Percentiles rank a stretch among this genome's conserved stretches.
phyloP scores from a whole-genome alignment of 2,329 filamentous ascomycete species.

The Penicillium fuscoglaucum region DNA sequence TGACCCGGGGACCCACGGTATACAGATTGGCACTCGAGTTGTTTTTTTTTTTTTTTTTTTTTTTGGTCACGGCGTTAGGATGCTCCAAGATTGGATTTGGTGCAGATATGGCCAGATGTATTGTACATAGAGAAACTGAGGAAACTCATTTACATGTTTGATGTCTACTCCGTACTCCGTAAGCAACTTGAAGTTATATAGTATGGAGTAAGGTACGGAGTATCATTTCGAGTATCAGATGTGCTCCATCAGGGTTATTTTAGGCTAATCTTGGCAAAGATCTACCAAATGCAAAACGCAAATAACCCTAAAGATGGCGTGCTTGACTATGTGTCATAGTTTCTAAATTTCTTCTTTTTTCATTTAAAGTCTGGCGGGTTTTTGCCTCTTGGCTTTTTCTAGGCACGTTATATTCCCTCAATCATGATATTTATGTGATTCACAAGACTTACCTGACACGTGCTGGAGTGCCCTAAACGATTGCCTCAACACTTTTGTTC shows the following conservation, averaged over 20 bases:
- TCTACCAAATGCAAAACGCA: neutral
- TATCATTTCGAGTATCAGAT: neutral
- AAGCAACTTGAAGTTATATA: neutral
- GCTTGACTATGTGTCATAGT: conserved; percentile 9
- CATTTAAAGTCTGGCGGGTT: neutral
- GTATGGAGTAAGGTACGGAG: neutral
- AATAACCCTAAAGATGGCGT: conserved; percentile 7
- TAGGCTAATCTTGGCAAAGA: neutral
- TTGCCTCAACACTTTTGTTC: neutral
- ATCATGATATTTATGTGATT: neutral
- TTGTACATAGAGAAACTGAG: conserved; percentile 29
- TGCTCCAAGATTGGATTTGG: conserved; percentile 5
- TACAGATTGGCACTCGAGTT: conserved; percentile 27
- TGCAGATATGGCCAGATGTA: conserved; percentile 21
- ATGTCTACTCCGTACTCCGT: neutral
- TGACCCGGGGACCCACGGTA: conserved; percentile 13
- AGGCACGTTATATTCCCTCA: neutral
- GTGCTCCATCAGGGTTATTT: neutral
- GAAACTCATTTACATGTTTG: conserved; percentile 6
- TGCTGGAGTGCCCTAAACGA: neutral
- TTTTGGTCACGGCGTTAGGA: conserved; percentile 27
- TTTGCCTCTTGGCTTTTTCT: conserved; percentile 1
- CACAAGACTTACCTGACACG: neutral
- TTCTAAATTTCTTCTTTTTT: neutral
- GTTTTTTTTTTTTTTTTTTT: conserved; percentile 3